phyloP scores from a whole-genome alignment of 2,329 filamentous ascomycete genomes.

The Hymenoscyphus albidus region DNA sequence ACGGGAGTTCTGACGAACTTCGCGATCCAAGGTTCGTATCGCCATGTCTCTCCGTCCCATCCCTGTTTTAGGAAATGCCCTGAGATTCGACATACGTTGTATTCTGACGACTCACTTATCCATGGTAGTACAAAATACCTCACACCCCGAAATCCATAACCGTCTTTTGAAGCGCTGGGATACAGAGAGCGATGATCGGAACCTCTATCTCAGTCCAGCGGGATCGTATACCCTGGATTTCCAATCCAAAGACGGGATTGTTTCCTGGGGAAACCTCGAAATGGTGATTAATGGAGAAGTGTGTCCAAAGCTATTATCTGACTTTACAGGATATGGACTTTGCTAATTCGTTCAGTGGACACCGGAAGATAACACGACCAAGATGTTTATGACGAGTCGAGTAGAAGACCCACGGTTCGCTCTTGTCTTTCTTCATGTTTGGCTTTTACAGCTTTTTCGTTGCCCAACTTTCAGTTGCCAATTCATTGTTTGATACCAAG shows the following conservation, averaged over 20 bases:
- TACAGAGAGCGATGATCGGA: background rate
- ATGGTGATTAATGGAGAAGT: background rate
- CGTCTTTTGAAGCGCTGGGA: background rate
- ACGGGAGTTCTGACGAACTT: background rate
- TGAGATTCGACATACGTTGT: background rate
- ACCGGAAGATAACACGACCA: conserved; percentile 1
- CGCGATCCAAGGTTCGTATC: background rate
- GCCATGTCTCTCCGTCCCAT: background rate
- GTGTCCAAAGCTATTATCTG: background rate
- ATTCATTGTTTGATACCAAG: too few relatives aligned
- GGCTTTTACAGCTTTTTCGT: too few relatives aligned
- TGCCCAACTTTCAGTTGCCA: too few relatives aligned
- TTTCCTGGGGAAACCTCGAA: background rate
- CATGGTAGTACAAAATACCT: background rate
- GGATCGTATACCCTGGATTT: background rate
- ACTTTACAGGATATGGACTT: background rate
- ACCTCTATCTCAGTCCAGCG: conserved; percentile 3
- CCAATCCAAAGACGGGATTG: background rate
- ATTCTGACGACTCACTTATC: background rate
- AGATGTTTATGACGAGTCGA: background rate
- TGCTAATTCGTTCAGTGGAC: background rate
- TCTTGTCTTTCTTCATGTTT: too few relatives aligned
- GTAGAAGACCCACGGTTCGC: background rate
- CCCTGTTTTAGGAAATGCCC: background rate
- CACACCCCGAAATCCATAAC: background rate